Conservation (phyloP, 108 stramenopile genomes). For the Bacterosira constricta region DNA sequence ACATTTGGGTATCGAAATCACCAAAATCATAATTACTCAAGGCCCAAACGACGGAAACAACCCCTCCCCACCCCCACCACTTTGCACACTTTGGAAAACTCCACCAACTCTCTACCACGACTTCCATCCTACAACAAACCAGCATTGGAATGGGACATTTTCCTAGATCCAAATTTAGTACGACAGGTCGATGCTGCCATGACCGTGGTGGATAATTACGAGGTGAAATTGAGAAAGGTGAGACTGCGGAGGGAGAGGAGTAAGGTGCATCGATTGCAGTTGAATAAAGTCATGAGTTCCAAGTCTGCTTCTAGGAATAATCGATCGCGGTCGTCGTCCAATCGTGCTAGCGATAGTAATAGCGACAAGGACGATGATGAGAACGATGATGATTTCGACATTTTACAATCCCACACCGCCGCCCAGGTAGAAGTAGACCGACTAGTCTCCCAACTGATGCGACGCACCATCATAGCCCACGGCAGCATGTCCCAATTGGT, state of each 20-base stretch:
- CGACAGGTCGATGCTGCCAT: conserved; percentile 39
- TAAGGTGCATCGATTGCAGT: background rate
- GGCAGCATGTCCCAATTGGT: conserved; percentile 57
- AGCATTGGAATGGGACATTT: conserved; percentile 57
- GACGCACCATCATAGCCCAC: conserved; percentile 55
- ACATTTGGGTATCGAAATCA: background rate
- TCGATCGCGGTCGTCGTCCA: background rate
- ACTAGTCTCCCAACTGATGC: conserved; percentile 42
- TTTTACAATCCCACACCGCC: conserved; percentile 37
- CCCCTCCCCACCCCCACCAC: background rate
- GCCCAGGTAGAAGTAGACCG: conserved; percentile 55
- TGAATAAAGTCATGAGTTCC: background rate
- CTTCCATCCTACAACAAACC: conserved; percentile 18
- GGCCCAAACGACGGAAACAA: background rate
- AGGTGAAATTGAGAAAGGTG: conserved; percentile 10
- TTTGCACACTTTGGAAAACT: background rate
- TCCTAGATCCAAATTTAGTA: conserved; percentile 56
- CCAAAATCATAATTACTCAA: background rate
- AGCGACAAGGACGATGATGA: conserved; percentile 3
- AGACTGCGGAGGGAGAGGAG: conserved; percentile 10
- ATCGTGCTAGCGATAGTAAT: background rate
- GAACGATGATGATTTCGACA: conserved; percentile 28
- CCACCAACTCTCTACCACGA: background rate
- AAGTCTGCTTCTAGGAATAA: background rate
- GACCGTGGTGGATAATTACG: conserved; percentile 10